Percentiles rank a stretch among this genome's conserved stretches.
These are phyloP conservation scores for Castanea mollissima DNA, from an alignment of 306 rosid species.

Conservation along the genomic window DNA sequence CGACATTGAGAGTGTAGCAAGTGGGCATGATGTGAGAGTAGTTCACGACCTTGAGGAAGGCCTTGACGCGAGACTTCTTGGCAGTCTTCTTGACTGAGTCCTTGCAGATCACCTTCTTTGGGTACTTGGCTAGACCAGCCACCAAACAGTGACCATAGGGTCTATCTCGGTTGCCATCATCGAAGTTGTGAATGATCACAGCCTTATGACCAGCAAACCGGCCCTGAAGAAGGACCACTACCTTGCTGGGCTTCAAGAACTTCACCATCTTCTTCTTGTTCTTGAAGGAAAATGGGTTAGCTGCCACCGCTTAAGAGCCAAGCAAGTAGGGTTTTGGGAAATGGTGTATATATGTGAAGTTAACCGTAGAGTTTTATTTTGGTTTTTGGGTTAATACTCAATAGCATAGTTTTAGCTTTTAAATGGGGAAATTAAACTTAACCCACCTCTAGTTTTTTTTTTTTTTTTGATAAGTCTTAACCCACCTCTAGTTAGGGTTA, in stretches of 20 bases:
- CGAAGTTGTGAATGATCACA: conserved; percentile 23
- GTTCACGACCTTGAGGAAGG: conserved; percentile 27
- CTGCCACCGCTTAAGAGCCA: too few relatives aligned
- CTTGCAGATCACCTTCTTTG: conserved; percentile 29
- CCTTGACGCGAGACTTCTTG: conserved; percentile 13
- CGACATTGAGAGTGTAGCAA: conserved; percentile 31
- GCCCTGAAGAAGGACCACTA: conserved; percentile 26
- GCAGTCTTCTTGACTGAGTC: conserved; percentile 11
- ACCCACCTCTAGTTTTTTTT: too few relatives aligned
- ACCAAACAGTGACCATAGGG: conserved; percentile 34
- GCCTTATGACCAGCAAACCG: conserved; percentile 30
- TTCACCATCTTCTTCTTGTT: conserved; percentile 20
- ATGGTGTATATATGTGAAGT: too few relatives aligned
- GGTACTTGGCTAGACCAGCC: conserved; percentile 28
- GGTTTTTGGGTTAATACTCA: too few relatives aligned
- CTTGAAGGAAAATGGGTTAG: not conserved
- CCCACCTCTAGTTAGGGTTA: too few relatives aligned
- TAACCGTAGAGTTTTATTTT: too few relatives aligned
- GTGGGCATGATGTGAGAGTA: conserved; percentile 31
- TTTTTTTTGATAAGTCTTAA: too few relatives aligned
- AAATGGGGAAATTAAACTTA: too few relatives aligned
- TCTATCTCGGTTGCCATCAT: conserved; percentile 29
- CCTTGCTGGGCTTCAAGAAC: conserved; percentile 24
- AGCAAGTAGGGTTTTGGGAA: too few relatives aligned
- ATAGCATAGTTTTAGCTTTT: too few relatives aligned